Evolutionary conservation across 116 monocot species (phyloP).

Genomic region (Phalaenopsis hybrid): DNA sequence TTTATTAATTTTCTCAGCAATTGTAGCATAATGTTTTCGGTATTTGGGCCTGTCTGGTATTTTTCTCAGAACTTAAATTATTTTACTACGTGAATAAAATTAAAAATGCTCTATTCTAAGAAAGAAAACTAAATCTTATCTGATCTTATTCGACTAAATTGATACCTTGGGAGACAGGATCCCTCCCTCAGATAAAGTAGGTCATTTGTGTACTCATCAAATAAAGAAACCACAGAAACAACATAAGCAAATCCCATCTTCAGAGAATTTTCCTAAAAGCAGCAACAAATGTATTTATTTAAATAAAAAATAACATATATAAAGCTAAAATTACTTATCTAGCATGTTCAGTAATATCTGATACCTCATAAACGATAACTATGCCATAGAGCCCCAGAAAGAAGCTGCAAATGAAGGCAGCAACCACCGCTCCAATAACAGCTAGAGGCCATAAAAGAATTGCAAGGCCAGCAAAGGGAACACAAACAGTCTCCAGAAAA

Average conservation of each 20-base stretch:
- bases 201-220: constrained; percentile 90
- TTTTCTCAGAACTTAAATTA: constrained; percentile 12
- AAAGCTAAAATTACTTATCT: not conserved
- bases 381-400: constrained; percentile 51
- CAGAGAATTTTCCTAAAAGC: constrained; percentile 60
- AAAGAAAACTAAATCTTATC: not conserved
- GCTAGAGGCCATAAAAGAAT: constrained; percentile 73
- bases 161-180: constrained; percentile 83
- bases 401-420: constrained; percentile 56
- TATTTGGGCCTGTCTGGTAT: constrained; percentile 75
- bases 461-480: constrained; percentile 74
- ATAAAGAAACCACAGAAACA: constrained; percentile 56
- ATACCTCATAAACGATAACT: constrained; percentile 60
- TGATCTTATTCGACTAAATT: not conserved
- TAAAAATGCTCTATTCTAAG: too few species aligned
- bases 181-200: constrained; percentile 87
- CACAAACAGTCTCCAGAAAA: constrained; percentile 73
- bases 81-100: not conserved
- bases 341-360: not conserved
- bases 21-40: constrained; percentile 24
- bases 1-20: constrained; percentile 8
- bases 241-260: constrained; percentile 70
- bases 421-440: constrained; percentile 46
- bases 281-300: constrained; percentile 5
- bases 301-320: not conserved